Conservation (phyloP, 2,329 filamentous ascomycete genomes). For the Fusarium sp. region DNA sequence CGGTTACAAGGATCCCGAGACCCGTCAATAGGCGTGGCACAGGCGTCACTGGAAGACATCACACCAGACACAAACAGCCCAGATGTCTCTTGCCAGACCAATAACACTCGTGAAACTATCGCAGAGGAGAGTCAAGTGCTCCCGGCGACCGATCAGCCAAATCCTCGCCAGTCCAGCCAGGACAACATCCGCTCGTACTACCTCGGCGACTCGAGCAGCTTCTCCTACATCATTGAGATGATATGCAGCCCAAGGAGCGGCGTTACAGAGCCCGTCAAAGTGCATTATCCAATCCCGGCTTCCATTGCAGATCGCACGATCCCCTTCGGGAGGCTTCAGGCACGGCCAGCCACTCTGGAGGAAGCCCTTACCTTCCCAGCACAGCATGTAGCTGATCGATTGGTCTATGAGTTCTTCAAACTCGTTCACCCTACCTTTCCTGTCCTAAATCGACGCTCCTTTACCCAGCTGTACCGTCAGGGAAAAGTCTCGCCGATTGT, state of each 20-base stretch:
- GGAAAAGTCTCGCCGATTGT: constrained; percentile 18
- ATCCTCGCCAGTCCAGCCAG: not conserved
- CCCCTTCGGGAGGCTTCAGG: constrained; percentile 6
- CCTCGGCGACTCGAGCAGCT: constrained; percentile 33
- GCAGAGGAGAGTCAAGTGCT: not conserved
- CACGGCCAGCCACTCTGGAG: constrained; percentile 14
- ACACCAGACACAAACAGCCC: not conserved
- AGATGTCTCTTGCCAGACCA: not conserved
- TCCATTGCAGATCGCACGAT: constrained; percentile 31
- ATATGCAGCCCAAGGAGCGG: constrained; percentile 33
- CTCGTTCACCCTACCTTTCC: constrained; percentile 33
- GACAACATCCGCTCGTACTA: constrained; percentile 17
- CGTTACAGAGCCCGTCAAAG: constrained; percentile 38
- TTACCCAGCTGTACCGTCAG: constrained; percentile 3
- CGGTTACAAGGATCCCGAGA: constrained; percentile 3
- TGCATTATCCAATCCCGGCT: constrained; percentile 40
- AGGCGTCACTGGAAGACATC: not conserved
- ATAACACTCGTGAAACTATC: fast-evolving
- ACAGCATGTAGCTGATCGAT: constrained; percentile 25
- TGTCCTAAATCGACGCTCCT: constrained; percentile 11
- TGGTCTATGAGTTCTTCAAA: constrained; percentile 24
- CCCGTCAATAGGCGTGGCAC: not conserved
- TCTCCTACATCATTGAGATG: constrained; percentile 43
- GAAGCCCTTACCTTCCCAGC: constrained; percentile 26
- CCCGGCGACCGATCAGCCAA: not conserved